Conservation (phyloP, 108 stramenopile genomes). For the Skeletonema tropicum region DNA sequence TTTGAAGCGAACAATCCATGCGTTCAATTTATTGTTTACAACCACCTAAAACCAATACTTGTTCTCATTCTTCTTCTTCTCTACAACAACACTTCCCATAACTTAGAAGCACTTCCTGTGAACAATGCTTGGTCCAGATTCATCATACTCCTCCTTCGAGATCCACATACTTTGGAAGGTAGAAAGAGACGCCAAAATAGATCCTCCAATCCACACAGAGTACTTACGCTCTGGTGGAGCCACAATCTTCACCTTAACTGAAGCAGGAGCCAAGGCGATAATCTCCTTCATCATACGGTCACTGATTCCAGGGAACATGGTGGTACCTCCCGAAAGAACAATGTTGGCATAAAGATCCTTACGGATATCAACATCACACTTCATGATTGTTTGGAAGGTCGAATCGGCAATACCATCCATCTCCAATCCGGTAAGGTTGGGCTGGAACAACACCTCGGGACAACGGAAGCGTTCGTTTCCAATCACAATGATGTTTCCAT, state of each 20-base stretch:
- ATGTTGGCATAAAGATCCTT: conserved; percentile 96
- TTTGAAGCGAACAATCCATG: conserved; percentile 1
- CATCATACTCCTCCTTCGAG: conserved; percentile 99
- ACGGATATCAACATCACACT: conserved; percentile 99
- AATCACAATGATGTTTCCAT: conserved; percentile 94
- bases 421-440: conserved; percentile 97
- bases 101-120: conserved; percentile 95
- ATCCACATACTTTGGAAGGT: conserved; percentile 99
- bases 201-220: conserved; percentile 98
- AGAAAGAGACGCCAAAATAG: conserved; percentile 97
- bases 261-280: conserved; percentile 91
- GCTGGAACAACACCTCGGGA: conserved; percentile 94
- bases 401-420: conserved; percentile 97
- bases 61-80: background rate
- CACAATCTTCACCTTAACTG: conserved; percentile 99
- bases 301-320: conserved; percentile 99
- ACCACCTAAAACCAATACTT: background rate
- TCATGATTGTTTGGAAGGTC: conserved; percentile 99
- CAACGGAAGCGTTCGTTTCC: conserved; percentile 95
- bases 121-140: conserved; percentile 98
- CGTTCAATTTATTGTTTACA: background rate
- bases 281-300: conserved; percentile 99
- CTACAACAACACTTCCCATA: background rate
- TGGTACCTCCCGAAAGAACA: conserved; percentile 94
- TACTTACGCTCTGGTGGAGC: conserved; percentile 99